Base-by-base conservation (phyloP, 345 rosid species). In the Eucalyptus melliodora region DNA sequence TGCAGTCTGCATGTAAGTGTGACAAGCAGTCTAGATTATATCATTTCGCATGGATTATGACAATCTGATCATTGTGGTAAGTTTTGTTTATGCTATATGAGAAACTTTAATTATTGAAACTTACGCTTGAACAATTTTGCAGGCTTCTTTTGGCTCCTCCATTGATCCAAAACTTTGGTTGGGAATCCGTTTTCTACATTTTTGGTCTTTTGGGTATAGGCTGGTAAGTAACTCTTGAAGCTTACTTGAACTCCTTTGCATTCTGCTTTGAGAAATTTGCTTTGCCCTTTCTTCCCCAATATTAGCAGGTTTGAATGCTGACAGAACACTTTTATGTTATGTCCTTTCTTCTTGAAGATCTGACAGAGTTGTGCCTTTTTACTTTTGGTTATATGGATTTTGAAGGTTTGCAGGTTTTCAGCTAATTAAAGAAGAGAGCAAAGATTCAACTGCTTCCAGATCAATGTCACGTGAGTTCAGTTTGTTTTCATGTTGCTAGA, bases 91-190 rank as follows among this genome's bases (percentile, higher is more conserved):
- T 77, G 27, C 24, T 77, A 40, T 37, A 77, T 21, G 30, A 77
- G 45, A 77, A 37, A 21, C 45, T 37, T 37, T 40, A 7, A 77
- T 77, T 37, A 11, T 21, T 40, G 45, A 72, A 69, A 69, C 26
- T 37, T 72, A 72, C 0, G 8, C 9, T 72, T 59, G 55, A 87
- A 49, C 16, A 62, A 45, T 92, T 49, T 87, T 93, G 92, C 98
- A 97, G 99, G 96, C 98, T 96, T 94, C 97, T 97, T 89, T 92
- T 97, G 91, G 98, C 99, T 90, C 98, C 99, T 90, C 95, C 98
- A 11, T 93, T 97, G 44, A 97, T 97, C 92, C 95, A 97, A 88
- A 95, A 88, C 89, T 92, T 94, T 90, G 97, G 98, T 86, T 97
- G 99, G 99, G 98, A 94, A 95, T 95, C 97, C 65, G 97, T 97